These are phyloP conservation scores for Hymenoscyphus salicellus DNA, from an alignment of 2,329 filamentous ascomycete species.

Conservation along the genomic window DNA sequence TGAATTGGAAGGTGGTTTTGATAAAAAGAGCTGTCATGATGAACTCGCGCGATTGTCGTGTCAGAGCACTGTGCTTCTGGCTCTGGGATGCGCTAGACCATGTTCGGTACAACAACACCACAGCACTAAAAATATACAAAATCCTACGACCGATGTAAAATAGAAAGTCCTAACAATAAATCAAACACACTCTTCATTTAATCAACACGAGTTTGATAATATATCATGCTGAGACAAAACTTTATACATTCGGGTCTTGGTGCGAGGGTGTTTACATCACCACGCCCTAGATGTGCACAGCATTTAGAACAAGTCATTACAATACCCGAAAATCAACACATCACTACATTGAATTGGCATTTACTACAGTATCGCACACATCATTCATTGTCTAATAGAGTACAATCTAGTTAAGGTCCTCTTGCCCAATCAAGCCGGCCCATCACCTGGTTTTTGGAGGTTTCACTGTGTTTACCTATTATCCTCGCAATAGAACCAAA, in stretches of 20 bases:
- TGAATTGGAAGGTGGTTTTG: background rate
- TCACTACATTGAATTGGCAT: background rate
- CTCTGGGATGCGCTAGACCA: background rate
- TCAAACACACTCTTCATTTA: too few species aligned
- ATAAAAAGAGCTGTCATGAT: background rate
- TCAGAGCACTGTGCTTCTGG: too few species aligned
- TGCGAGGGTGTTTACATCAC: too few species aligned
- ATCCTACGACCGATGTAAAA: too few species aligned
- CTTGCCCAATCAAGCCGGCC: constrained; percentile 1
- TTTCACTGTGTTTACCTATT: background rate
- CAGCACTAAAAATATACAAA: too few species aligned
- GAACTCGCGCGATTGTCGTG: background rate
- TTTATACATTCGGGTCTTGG: too few species aligned
- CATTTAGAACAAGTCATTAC: background rate
- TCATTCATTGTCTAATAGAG: constrained; percentile 29
- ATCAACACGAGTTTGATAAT: too few species aligned
- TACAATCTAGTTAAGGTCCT: constrained; percentile 33
- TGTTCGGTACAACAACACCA: background rate
- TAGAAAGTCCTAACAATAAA: too few species aligned
- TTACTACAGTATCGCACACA: constrained; percentile 2
- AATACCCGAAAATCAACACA: background rate
- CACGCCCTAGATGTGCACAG: too few species aligned
- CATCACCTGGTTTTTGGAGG: background rate
- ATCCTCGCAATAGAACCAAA: constrained; percentile 2
- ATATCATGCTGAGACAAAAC: too few species aligned